Evolutionary conservation across 345 rosid genomes (phyloP), one percentile per base, ranked within the genome.

Genomic region (Trapa incisa): DNA sequence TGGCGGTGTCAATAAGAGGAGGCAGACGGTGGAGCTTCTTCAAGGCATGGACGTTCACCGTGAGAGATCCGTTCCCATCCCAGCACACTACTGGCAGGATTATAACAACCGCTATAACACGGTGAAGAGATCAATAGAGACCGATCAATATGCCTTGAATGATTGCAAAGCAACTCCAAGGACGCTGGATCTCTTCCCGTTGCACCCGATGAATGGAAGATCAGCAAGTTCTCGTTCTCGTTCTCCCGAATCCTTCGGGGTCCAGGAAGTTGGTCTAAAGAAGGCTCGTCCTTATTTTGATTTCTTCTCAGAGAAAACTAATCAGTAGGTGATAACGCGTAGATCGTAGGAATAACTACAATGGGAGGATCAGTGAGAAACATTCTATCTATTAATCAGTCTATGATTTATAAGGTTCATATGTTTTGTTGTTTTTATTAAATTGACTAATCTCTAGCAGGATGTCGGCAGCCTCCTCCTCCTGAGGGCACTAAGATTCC

Each of bases 101-200:
- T 22, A 45, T 13, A 5, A 45, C 48, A 5, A 45, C 48, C 11
- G 48, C 48, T 45, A 45, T 45, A 13, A 11, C 11, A 6, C 11
- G 0, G 13, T 45, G 48, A 45, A 45, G 48, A 45, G 12, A 22
- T 22, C 29, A 11, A 13, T 45, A 0, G 37, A 57, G 15, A 29
- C 13, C 68, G 33, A 22, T 22, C 29, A 22, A 22, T 22, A 37
- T 53, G 13, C 3, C 9, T 60, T 8, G 10, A 11, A n/a, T 12
- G 32, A 61, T 48, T 12, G 9, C 5, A 33, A 29, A 37, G 65
- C 69, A 37, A 33, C n/a, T 66, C 82, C 68, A 61, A 79, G 75
- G 58, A 82, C 88, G 0, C 47, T 86, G 78, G 67, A 78, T 38
- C 77, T 84, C 37, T 86, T 86, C 42, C 91, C 88, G 32, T 63